Conservation (phyloP, 1,284 basidiomycete genomes). For the Trichosporon faecale region DNA sequence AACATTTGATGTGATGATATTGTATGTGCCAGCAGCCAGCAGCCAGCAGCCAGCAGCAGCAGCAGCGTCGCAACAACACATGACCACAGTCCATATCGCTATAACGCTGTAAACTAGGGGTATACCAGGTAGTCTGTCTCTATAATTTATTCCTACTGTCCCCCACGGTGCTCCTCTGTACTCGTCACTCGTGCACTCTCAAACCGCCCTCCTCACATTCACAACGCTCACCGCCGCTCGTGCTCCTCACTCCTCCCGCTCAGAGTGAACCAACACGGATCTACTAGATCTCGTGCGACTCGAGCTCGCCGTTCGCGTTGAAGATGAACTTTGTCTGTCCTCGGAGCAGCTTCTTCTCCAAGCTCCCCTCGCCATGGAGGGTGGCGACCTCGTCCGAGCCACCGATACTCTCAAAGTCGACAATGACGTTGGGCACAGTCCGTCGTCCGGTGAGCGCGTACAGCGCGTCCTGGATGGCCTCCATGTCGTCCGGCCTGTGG, state of each 20-base stretch:
- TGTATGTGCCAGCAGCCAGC: background rate
- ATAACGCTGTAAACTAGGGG: too few species aligned
- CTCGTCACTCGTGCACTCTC: background rate
- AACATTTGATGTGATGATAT: background rate
- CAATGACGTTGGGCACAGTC: conserved; percentile 53
- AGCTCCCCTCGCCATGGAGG: conserved; percentile 47
- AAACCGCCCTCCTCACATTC: background rate
- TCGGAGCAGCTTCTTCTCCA: conserved; percentile 18
- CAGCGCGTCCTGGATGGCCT: conserved; percentile 43
- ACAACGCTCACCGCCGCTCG: too few species aligned
- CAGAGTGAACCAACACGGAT: too few species aligned
- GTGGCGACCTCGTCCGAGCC: conserved; percentile 51
- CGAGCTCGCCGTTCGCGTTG: background rate
- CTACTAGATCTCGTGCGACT: background rate
- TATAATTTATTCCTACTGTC: too few species aligned
- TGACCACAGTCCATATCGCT: background rate
- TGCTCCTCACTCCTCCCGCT: too few species aligned
- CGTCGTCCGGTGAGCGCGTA: conserved; percentile 44
- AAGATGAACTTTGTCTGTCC: conserved; percentile 4
- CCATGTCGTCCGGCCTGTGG: conserved; percentile 42
- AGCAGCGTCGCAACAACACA: background rate
- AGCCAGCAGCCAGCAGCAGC: too few species aligned
- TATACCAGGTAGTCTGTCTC: too few species aligned
- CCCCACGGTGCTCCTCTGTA: background rate
- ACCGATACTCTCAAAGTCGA: conserved; percentile 48